Evolutionary conservation across 768 basidiomycete genomes (phyloP).

Genomic region (Panaeolus cyanescens): DNA sequence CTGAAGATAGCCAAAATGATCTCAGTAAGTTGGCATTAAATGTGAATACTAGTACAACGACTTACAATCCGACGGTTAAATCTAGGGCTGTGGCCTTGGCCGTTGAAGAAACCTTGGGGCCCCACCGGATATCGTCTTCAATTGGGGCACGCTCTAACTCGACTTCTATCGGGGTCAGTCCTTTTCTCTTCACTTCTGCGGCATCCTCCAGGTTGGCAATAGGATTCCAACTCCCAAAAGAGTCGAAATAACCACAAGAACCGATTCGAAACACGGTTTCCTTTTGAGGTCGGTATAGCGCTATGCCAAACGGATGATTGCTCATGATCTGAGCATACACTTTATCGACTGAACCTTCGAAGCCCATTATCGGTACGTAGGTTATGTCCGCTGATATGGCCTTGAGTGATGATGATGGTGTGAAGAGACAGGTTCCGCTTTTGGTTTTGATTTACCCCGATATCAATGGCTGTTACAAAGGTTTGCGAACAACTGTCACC

Average conservation of each 20-base stretch:
- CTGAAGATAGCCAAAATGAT: conserved; percentile 7
- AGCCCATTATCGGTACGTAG: not conserved
- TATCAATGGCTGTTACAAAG: too few relatives aligned
- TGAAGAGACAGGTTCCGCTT: not conserved
- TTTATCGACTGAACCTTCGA: conserved; percentile 14
- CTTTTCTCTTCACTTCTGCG: conserved; percentile 11
- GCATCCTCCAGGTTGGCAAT: conserved; percentile 19
- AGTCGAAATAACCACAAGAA: conserved; percentile 23
- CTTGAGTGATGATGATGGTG: not conserved
- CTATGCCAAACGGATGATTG: conserved; percentile 25
- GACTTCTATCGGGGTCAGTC: conserved; percentile 12
- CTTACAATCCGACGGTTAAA: conserved; percentile 22
- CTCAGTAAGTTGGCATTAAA: not conserved
- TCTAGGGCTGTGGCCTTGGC: conserved; percentile 16
- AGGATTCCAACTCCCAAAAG: conserved; percentile 21
- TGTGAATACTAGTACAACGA: not conserved
- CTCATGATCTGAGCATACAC: conserved; percentile 22
- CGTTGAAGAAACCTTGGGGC: conserved; percentile 17
- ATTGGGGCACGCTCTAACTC: conserved; percentile 18
- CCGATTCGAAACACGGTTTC: conserved; percentile 16
- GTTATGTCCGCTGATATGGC: not conserved
- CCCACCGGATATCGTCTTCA: conserved; percentile 22
- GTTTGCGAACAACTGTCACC: not conserved
- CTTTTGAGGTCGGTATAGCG: conserved; percentile 19
- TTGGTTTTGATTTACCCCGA: too few relatives aligned